phyloP scores from a whole-genome alignment of 169 alveolate species.

The Plasmodium cynomolgi region DNA sequence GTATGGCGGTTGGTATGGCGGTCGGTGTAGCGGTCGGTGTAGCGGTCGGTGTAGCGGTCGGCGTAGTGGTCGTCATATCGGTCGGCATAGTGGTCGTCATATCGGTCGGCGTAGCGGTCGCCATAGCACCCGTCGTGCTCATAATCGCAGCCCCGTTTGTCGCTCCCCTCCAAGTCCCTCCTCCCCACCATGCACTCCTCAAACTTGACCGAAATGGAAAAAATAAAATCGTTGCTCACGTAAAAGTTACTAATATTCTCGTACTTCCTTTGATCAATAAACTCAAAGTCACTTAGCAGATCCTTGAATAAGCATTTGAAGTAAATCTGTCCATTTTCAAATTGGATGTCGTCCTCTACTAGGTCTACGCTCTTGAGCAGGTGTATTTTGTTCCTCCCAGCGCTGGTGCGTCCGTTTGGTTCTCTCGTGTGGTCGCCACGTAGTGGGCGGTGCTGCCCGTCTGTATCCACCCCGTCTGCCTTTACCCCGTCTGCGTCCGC shows the following conservation, averaged over 20 bases:
- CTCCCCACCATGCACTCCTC: slow-evolving; percentile 28
- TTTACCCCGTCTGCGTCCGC: not conserved
- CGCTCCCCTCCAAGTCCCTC: slow-evolving; percentile 4
- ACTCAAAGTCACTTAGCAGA: slow-evolving; percentile 57
- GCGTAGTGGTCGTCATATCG: not conserved
- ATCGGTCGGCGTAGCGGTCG: not conserved
- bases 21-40: not conserved
- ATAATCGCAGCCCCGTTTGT: not conserved
- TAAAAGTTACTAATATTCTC: slow-evolving; percentile 68
- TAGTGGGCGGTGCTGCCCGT: not conserved
- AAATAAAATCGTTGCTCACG: slow-evolving; percentile 36
- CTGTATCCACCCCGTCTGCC: not conserved
- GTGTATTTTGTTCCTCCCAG: slow-evolving; percentile 23
- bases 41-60: too few species aligned
- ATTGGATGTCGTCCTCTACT: slow-evolving; percentile 21
- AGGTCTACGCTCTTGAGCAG: slow-evolving; percentile 30
- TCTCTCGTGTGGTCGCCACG: not conserved
- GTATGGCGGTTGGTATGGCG: too few species aligned
- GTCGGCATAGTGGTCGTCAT: not conserved
- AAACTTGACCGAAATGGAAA: slow-evolving; percentile 50
- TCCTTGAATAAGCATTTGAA: slow-evolving; percentile 57
- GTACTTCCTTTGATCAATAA: slow-evolving; percentile 16
- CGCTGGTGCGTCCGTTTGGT: not conserved
- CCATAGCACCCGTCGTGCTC: not conserved
- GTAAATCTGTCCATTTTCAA: slow-evolving; percentile 34